Conservation (phyloP, 129 eudicot genomes). For the Tanacetum coccineum region DNA sequence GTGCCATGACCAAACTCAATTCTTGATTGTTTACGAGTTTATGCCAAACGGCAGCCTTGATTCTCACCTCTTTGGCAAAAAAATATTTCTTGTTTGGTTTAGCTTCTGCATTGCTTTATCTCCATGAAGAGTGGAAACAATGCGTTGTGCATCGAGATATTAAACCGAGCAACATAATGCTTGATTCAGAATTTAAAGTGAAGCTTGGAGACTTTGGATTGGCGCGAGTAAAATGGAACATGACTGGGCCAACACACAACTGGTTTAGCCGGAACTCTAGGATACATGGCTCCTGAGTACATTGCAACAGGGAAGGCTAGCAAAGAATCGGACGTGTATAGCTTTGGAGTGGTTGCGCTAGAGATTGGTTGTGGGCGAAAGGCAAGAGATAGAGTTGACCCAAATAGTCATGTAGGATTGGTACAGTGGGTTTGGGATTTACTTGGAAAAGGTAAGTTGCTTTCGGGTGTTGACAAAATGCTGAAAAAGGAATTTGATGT, state of each 20-base stretch:
- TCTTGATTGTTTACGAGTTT: constrained; percentile 58
- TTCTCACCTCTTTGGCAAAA: neutral
- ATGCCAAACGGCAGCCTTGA: constrained; percentile 31
- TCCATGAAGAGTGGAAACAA: neutral
- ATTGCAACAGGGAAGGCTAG: constrained; percentile 45
- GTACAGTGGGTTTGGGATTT: constrained; percentile 55
- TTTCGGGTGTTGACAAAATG: constrained; percentile 36
- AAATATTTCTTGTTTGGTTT: neutral
- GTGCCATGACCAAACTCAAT: constrained; percentile 29
- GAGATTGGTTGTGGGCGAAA: constrained; percentile 47
- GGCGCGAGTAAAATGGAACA: neutral
- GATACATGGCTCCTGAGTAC: constrained; percentile 63
- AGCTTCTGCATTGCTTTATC: neutral
- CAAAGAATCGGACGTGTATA: constrained; percentile 54
- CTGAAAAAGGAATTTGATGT: constrained; percentile 23
- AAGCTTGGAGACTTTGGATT: neutral
- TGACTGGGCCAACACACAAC: neutral
- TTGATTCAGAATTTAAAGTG: neutral
- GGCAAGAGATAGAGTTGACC: constrained; percentile 19
- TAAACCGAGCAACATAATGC: neutral
- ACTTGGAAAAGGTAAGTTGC: constrained; percentile 36
- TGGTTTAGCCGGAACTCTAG: constrained; percentile 12
- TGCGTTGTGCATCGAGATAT: neutral
- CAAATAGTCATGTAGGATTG: constrained; percentile 27
- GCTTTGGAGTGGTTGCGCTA: constrained; percentile 54